Percentiles rank a stretch among this genome's conserved stretches.
These are phyloP conservation scores for Porphyrellus cyaneotinctus DNA, from an alignment of 768 basidiomycete genomes.

Conservation along the genomic window DNA sequence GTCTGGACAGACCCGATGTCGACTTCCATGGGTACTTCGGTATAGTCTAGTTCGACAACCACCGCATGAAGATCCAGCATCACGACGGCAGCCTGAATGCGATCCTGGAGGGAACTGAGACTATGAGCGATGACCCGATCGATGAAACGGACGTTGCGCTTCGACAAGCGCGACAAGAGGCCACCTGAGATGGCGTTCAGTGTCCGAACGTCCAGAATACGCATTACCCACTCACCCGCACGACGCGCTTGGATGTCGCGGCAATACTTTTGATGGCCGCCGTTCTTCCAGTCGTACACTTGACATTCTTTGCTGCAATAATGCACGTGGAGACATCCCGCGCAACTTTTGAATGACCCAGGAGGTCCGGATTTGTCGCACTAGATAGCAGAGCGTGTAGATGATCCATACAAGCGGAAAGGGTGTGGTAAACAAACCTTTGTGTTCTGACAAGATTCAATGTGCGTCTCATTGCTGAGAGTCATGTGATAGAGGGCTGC, in stretches of 20 bases:
- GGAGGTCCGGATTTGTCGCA: conserved; percentile 24
- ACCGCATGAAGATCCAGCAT: conserved; percentile 8
- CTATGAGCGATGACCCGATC: conserved; percentile 22
- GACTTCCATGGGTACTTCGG: conserved; percentile 12
- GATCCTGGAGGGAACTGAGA: conserved; percentile 12
- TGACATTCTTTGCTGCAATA: conserved; percentile 32
- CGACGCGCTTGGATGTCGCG: conserved; percentile 26
- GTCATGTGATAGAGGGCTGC: conserved; percentile 7
- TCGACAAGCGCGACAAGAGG: conserved; percentile 18
- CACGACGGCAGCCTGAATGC: conserved; percentile 13
- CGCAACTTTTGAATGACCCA: conserved; percentile 26
- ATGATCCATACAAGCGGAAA: neutral
- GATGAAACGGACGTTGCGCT: conserved; percentile 23
- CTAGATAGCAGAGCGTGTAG: conserved; percentile 5
- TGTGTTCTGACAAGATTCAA: conserved; percentile 24
- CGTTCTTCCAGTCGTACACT: conserved; percentile 28
- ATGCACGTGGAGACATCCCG: conserved; percentile 28
- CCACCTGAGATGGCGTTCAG: conserved; percentile 17
- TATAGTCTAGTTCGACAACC: conserved; percentile 28
- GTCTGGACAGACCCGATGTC: conserved; percentile 16
- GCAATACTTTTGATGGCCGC: conserved; percentile 25
- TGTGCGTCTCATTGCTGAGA: conserved; percentile 9
- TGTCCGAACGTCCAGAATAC: neutral
- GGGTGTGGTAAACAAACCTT: conserved; percentile 13
- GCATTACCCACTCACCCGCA: conserved; percentile 15